These are phyloP conservation scores for Yarrowia hollandica DNA, from an alignment of 805 yeast species.

Conservation along the genomic window DNA sequence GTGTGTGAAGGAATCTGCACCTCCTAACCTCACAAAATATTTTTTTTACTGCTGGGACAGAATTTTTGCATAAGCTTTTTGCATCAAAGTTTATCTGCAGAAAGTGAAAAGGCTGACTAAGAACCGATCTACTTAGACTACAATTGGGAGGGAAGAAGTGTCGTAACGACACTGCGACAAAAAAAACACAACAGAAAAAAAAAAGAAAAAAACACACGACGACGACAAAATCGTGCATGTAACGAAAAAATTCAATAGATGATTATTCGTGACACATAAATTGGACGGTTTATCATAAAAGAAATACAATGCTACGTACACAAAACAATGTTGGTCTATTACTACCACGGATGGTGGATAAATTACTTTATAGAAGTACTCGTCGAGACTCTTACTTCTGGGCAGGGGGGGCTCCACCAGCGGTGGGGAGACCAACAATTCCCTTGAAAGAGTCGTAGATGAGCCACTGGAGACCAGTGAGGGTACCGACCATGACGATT, in stretches of 20 bases:
- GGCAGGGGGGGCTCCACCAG: conserved; percentile 52
- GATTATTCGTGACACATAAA: no score
- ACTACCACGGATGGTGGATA: conserved; percentile 18
- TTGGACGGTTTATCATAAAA: no score
- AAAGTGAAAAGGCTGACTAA: background rate
- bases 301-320: background rate
- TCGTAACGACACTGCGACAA: no score
- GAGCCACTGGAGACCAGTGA: conserved; percentile 90
- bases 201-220: no score
- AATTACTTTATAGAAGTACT: conserved; percentile 24
- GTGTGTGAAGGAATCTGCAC: conserved; percentile 17
- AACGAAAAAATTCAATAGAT: no score
- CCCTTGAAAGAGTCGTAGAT: conserved; percentile 93
- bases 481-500: conserved; percentile 85
- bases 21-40: conserved; percentile 9
- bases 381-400: conserved; percentile 23
- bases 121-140: no score
- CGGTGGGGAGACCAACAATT: conserved; percentile 88
- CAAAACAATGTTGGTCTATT: background rate
- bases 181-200: no score
- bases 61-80: conserved; percentile 17
- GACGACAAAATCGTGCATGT: no score
- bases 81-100: conserved; percentile 6
- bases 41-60: conserved; percentile 12
- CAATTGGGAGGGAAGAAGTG: no score